Base-by-base conservation (phyloP, 768 basidiomycete species). In the Infundibulicybe gibba region DNA sequence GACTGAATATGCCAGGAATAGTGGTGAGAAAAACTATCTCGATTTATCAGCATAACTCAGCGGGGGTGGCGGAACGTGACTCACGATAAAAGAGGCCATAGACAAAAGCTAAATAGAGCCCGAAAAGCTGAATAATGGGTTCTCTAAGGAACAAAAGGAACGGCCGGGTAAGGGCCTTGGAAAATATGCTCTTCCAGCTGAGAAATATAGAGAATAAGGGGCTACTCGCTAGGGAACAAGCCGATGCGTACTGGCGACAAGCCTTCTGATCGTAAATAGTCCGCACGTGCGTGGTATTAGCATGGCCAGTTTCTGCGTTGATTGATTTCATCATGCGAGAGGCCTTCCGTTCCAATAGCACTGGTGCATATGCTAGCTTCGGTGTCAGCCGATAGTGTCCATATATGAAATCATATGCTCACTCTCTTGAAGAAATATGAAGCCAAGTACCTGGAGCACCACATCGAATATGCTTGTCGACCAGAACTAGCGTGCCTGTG, bases 371-470 rank as follows among this genome's bases (percentile, higher is more conserved):
- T 1, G 72, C 76, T 76, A 55, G 64, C 48, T 4, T 61, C 40
- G n/a, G 31, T 3, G 13, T 25, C 12, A 13, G 49, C n/a, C n/a
- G n/a, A n/a, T 39, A 40, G n/a, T 9, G 21, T 25, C 15, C 2
- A 3, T 11, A 0, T 20, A 14, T 33, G 19, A 2, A 38, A 11
- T 8, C 8, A 6, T 16, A 16, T n/a, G 61, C 77, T 43, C 50
- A 84, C 84, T 85, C 72, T 88, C 85, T 65, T 70, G 71, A 4
- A 89, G 69, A 47, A 65, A 76, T 30, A 85, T 62, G 0, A 86
- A 5, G 2, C 86, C 85, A 1, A 74, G 50, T 0, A 75, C 40
- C 55, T 87, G 85, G 31, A 89, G 59, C 21, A 59, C 51, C 0
- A 66, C 80, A 49, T 79, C 81, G 0, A 75, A 67, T 31, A 86